Evolutionary conservation across 1,284 basidiomycete genomes (phyloP).

Genomic region (Ceratobasidium sp.): DNA sequence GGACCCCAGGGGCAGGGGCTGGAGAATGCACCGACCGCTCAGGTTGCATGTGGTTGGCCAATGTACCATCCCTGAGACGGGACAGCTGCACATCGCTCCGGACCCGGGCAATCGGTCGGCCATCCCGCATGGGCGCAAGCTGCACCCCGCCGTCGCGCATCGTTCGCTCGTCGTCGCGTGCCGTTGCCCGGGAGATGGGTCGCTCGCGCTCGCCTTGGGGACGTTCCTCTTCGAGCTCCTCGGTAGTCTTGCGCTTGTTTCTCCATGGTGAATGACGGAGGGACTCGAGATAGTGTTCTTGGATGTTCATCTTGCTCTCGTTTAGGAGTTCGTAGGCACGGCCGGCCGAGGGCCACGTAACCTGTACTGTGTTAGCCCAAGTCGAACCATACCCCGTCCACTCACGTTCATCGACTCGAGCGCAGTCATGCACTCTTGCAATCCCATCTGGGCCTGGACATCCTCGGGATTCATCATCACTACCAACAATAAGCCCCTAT

Average conservation of each 20-base stretch:
- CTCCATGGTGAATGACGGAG: conserved; percentile 13
- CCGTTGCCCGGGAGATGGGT: not conserved
- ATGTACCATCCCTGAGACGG: not conserved
- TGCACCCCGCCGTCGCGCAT: conserved; percentile 5
- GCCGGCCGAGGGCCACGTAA: conserved; percentile 46
- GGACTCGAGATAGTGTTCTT: conserved; percentile 26
- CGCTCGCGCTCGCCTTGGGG: not conserved
- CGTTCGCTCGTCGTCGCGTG: not conserved
- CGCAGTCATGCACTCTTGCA: conserved; percentile 46
- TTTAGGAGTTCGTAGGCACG: conserved; percentile 45
- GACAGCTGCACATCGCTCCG: conserved; percentile 12
- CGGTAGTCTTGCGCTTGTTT: conserved; percentile 28
- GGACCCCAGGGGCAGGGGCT: not conserved
- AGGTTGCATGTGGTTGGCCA: not conserved
- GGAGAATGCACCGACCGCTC: conserved; percentile 9
- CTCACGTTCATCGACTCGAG: conserved; percentile 48
- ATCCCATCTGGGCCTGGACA: conserved; percentile 41
- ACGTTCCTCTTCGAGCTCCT: conserved; percentile 9
- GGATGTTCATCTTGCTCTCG: conserved; percentile 36
- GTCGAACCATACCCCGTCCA: not conserved
- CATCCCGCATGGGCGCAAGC: conserved; percentile 9
- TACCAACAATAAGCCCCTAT: not conserved
- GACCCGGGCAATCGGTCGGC: conserved; percentile 1
- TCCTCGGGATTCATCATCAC: conserved; percentile 37
- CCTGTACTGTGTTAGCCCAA: conserved; percentile 8